A percentile compares a stretch with the other conserved stretches of the same genome.
These are phyloP conservation scores for Leccinum subspadiceum DNA, from an alignment of 1,284 basidiomycete genomes.

Conservation along the genomic window DNA sequence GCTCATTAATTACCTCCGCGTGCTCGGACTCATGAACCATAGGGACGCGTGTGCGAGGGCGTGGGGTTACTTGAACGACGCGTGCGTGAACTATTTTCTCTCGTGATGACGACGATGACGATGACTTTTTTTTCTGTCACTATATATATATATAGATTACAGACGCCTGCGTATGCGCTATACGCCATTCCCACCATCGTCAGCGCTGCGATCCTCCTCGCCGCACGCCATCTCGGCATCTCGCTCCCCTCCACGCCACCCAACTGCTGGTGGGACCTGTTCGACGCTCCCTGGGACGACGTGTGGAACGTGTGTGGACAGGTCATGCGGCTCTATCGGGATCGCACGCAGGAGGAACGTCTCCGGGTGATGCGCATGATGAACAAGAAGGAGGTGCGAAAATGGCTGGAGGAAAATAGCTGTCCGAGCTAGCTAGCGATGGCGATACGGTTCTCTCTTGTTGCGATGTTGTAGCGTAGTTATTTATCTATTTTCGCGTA, in stretches of 20 bases:
- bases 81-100: constrained; percentile 48
- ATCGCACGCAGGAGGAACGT: constrained; percentile 36
- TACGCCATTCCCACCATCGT: constrained; percentile 89
- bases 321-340: constrained; percentile 76
- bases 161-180: constrained; percentile 87
- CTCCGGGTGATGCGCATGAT: constrained; percentile 51
- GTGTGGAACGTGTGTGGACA: constrained; percentile 78
- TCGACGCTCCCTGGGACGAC: constrained; percentile 85
- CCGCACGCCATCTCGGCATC: constrained; percentile 67
- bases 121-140: too few relatives aligned
- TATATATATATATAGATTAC: constrained; percentile 52
- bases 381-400: constrained; percentile 68
- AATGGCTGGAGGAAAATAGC: constrained; percentile 64
- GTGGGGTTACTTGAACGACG: constrained; percentile 92
- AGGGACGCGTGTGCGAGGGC: constrained; percentile 73
- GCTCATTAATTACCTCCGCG: constrained; percentile 91
- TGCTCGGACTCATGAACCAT: constrained; percentile 76
- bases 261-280: constrained; percentile 83
- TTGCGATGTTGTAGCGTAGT: not conserved
- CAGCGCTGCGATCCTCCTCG: constrained; percentile 79
- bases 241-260: constrained; percentile 67
- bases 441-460: not conserved
- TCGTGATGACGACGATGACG: not conserved
- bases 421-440: constrained; percentile 13
- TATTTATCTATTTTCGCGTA: not conserved